These are phyloP conservation scores for Bremia lactucae DNA, from an alignment of 352 stramenopile species.

Conservation along the genomic window DNA sequence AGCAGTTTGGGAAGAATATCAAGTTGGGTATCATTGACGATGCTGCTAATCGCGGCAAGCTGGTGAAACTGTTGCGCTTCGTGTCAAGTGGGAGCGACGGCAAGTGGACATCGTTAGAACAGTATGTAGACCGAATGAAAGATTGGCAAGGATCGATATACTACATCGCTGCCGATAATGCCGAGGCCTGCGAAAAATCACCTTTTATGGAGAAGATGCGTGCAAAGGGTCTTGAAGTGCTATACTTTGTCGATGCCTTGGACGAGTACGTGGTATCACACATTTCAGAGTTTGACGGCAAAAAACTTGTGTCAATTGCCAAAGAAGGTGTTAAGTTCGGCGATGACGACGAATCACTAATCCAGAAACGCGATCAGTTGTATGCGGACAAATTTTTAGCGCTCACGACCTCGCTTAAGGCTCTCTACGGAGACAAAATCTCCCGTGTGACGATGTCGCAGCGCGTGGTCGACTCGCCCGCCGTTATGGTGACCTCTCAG, in stretches of 20 bases:
- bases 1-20: conserved; percentile 96
- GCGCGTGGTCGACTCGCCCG: conserved; percentile 87
- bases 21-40: conserved; percentile 99
- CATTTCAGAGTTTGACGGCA: conserved; percentile 89
- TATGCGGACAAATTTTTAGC: conserved; percentile 95
- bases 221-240: conserved; percentile 95
- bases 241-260: conserved; percentile 97
- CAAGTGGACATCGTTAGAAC: conserved; percentile 90
- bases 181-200: conserved; percentile 88
- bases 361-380: conserved; percentile 90
- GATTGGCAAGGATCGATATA: conserved; percentile 99
- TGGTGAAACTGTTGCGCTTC: conserved; percentile 96
- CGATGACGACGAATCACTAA: conserved; percentile 94
- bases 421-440: conserved; percentile 91
- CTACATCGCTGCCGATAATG: conserved; percentile 92
- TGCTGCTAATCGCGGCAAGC: conserved; percentile 87
- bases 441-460: conserved; percentile 93
- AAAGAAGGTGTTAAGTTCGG: conserved; percentile 98
- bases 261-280: conserved; percentile 97
- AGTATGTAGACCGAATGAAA: conserved; percentile 97
- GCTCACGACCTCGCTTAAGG: conserved; percentile 94
- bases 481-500: conserved; percentile 93
- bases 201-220: conserved; percentile 96
- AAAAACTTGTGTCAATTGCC: conserved; percentile 94
- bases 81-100: conserved; percentile 89